Conservation (phyloP, 2,329 filamentous ascomycete species). For the Clonostachys chloroleuca region DNA sequence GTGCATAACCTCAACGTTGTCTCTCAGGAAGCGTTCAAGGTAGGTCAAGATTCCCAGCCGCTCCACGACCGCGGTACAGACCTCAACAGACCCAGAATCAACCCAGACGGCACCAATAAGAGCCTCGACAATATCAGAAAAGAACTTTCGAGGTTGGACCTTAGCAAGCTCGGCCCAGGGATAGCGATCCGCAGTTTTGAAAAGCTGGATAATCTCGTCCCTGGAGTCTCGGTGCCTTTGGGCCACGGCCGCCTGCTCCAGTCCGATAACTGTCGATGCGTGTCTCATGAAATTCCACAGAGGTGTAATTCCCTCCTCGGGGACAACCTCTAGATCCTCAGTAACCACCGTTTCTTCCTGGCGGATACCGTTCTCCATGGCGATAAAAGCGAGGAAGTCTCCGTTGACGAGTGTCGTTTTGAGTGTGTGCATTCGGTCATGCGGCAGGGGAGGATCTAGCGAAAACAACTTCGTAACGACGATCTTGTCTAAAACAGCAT, state of each 20-base stretch:
- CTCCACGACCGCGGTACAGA: conserved; percentile 57
- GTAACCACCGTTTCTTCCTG: conserved; percentile 12
- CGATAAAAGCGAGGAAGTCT: conserved; percentile 73
- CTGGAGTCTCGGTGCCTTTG: conserved; percentile 43
- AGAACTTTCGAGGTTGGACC: conserved; percentile 68
- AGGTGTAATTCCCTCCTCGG: conserved; percentile 22
- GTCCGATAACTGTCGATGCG: conserved; percentile 38
- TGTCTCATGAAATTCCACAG: conserved; percentile 71
- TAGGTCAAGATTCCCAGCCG: conserved; percentile 61
- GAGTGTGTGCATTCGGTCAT: conserved; percentile 68
- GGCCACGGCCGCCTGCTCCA: conserved; percentile 35
- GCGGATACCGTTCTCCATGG: conserved; percentile 42
- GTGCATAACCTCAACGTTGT: conserved; percentile 52
- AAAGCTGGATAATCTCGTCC: conserved; percentile 38
- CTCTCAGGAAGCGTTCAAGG: conserved; percentile 56
- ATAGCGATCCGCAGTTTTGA: conserved; percentile 51
- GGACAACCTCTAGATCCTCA: conserved; percentile 8
- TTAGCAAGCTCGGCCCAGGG: conserved; percentile 73
- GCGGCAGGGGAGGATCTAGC: conserved; percentile 30
- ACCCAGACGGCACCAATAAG: conserved; percentile 80
- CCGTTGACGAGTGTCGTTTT: conserved; percentile 76
- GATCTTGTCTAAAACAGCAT: conserved; percentile 77
- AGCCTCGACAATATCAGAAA: conserved; percentile 79
- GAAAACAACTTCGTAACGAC: conserved; percentile 60
- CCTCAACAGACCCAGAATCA: conserved; percentile 62